Evolutionary conservation across 1,284 basidiomycete species (phyloP), one percentile per base, ranked within the genome.

Genomic region (Rhodotorula sp.): DNA sequence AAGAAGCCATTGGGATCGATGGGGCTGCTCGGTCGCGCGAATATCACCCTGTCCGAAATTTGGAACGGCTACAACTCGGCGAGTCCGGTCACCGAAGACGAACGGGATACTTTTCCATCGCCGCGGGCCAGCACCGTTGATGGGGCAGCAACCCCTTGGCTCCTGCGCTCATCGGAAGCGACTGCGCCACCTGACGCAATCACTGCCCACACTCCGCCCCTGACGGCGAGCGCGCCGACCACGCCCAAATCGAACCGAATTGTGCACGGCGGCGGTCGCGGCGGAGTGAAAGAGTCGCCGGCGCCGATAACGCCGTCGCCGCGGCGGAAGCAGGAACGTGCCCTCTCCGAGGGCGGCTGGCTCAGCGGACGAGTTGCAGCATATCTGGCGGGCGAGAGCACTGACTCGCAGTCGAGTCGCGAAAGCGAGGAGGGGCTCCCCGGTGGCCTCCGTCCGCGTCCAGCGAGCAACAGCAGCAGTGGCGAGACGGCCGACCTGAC

Each of bases 121-220:
- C 22, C 24, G 8, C 24, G 49, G n/a, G 49, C 24, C 49, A 51
- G 18, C 49, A 24, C 49, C 22, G 37, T 10, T 10, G 37, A 37
- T 10, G 37, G 6, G 10, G 37, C 37, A 10, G 10, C 33, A 33
- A 4, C 37, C 12, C 37, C 49, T 14, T 24, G 12, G 49, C 22
- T 24, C 8, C 49, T 6, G 22, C 49, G 22, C 6, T 14, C 12
- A 26, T n/a, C 12, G 26, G n/a, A n/a, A 22, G 49, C 24, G 6
- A 51, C 24, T n/a, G 49, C 49, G 24, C 49, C 22, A 22, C 4
- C 4, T 51, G 49, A n/a, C n/a, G 12, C 49, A 51, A 24, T n/a
- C 8, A 51, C 22, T 8, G 22, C 49, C 24, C 49, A 24, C 49
- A 66, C 65, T 29, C 65, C 65, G 33, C 65, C 65, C 10, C 37